Conservation (phyloP, 2,329 filamentous ascomycete genomes). For the Xylariaceae sp. region DNA sequence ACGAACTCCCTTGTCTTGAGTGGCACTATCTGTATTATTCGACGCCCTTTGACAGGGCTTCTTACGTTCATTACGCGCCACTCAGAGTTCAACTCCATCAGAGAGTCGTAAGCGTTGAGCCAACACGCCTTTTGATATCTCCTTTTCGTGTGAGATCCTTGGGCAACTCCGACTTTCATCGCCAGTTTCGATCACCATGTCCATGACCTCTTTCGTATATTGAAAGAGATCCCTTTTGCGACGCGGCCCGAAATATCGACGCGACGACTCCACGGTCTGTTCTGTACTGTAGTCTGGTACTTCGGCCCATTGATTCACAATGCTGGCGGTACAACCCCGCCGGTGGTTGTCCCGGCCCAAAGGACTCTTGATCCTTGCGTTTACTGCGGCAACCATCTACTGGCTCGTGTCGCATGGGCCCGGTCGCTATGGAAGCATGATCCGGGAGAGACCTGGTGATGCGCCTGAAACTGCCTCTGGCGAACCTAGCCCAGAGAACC, state of each 20-base stretch:
- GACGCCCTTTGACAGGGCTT: conserved; percentile 37
- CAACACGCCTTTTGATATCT: not conserved
- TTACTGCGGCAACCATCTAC: conserved; percentile 40
- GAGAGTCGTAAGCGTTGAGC: not conserved
- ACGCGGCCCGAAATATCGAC: not conserved
- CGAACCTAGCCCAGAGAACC: conserved; percentile 4
- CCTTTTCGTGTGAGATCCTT: not conserved
- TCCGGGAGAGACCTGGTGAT: conserved; percentile 2
- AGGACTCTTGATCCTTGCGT: conserved; percentile 37
- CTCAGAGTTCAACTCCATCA: not conserved
- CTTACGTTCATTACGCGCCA: conserved; percentile 29
- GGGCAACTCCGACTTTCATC: conserved; percentile 1
- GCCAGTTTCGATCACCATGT: conserved; percentile 10
- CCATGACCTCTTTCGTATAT: not conserved
- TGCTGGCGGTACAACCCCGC: conserved; percentile 32
- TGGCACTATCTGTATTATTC: conserved; percentile 2
- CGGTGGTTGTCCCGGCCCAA: conserved; percentile 38
- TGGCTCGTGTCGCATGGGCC: conserved; percentile 39
- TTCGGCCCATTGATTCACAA: conserved; percentile 18
- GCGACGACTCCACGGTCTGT: not conserved
- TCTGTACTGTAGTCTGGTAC: conserved; percentile 5
- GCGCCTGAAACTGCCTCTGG: conserved; percentile 1
- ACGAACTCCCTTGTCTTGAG: not conserved
- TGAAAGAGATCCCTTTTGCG: conserved; percentile 3
- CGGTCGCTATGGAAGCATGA: conserved; percentile 19